A percentile compares a stretch with the other conserved stretches of the same genome.
phyloP scores from a whole-genome alignment of 1,284 basidiomycete genomes.

The Mycosarcoma mackinlayi region DNA sequence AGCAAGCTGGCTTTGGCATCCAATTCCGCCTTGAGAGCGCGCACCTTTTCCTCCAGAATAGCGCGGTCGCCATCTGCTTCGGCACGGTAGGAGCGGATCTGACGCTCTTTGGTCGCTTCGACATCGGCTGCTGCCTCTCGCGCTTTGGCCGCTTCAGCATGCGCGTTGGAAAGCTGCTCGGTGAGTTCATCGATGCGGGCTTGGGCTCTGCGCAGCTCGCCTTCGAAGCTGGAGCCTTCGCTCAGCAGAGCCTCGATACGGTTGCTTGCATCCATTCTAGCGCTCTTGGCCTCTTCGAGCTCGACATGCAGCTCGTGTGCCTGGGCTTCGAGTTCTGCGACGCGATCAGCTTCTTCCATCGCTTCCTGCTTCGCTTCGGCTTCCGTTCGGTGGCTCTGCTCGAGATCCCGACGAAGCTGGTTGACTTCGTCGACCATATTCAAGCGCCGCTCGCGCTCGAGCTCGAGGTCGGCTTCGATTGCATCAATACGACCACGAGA shows the following conservation, averaged over 20 bases:
- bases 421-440: conserved; percentile 63
- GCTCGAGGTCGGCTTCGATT: conserved; percentile 45
- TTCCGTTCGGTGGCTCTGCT: conserved; percentile 50
- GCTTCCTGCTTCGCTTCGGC: conserved; percentile 50
- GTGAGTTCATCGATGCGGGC: conserved; percentile 59
- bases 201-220: conserved; percentile 55
- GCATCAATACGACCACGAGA: conserved; percentile 22
- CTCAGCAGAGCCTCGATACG: conserved; percentile 60
- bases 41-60: conserved; percentile 60
- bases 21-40: conserved; percentile 49
- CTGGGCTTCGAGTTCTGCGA: conserved; percentile 55
- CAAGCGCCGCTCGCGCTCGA: conserved; percentile 52
- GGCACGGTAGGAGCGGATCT: conserved; percentile 55
- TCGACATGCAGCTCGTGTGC: conserved; percentile 54
- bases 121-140: conserved; percentile 51
- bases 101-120: conserved; percentile 52
- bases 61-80: conserved; percentile 64
- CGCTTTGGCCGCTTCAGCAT: conserved; percentile 50
- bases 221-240: conserved; percentile 57
- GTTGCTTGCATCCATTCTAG: conserved; percentile 56
- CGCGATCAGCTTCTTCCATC: conserved; percentile 54
- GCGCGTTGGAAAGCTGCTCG: conserved; percentile 50
- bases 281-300: conserved; percentile 57
- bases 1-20: conserved; percentile 37
- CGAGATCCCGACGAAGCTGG: conserved; percentile 51